Conservation (phyloP, 1,139 yeast species). For the Taphrina deformans region DNA sequence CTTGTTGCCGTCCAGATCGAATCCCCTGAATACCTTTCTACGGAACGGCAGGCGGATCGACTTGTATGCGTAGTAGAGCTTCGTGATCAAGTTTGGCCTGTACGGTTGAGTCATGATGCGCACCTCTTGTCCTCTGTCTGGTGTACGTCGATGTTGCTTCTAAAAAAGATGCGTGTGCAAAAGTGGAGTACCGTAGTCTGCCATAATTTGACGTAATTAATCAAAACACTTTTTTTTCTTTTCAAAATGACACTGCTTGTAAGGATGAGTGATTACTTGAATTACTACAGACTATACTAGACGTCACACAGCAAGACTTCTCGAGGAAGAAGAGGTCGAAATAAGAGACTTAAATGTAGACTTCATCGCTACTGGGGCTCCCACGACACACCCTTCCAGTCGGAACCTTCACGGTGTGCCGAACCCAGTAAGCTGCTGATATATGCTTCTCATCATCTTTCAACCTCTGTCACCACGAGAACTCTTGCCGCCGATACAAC, state of each 20-base stretch:
- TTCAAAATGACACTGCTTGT: too few relatives aligned
- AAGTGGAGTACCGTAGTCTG: neutral
- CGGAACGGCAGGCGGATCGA: conserved; percentile 30
- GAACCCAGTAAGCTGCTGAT: conserved; percentile 23
- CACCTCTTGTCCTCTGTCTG: neutral
- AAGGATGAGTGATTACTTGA: too few relatives aligned
- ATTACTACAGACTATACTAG: too few relatives aligned
- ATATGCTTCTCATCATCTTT: conserved; percentile 24
- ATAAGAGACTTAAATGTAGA: conserved; percentile 33
- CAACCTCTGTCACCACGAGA: neutral
- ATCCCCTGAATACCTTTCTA: conserved; percentile 11
- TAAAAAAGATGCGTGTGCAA: neutral
- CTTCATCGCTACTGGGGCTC: conserved; percentile 31
- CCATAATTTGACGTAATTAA: neutral
- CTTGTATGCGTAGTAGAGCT: conserved; percentile 14
- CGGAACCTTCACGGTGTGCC: conserved; percentile 6
- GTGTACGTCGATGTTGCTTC: neutral
- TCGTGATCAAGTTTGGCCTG: conserved; percentile 8
- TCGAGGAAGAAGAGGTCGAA: neutral
- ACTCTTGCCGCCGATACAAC: neutral
- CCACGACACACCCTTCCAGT: conserved; percentile 18
- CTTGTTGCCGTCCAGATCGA: conserved; percentile 31
- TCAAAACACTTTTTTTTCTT: too few relatives aligned
- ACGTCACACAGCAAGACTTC: conserved; percentile 17
- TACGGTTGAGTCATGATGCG: conserved; percentile 11